Base-by-base conservation (phyloP, 2,329 filamentous ascomycete genomes). In the Davidsoniella neocaledoniae region DNA sequence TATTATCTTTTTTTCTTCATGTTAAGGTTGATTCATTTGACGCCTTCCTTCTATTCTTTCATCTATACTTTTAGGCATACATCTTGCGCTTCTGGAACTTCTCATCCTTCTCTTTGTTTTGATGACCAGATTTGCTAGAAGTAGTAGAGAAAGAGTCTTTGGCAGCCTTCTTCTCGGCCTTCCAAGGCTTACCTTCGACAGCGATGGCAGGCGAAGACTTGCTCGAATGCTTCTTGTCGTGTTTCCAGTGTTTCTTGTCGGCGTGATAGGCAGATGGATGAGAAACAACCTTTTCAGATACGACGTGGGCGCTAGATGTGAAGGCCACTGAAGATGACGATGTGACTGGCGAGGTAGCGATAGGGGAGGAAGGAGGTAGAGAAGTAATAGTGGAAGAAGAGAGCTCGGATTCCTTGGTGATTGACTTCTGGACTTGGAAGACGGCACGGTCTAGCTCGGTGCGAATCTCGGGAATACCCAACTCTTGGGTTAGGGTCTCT, bases 361-460 rank as follows among this genome's bases (percentile, higher is more conserved):
- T 10, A 29, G 7, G 7, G 2, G 26, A 7, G 10, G 10, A 7
- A 33, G 26, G 7, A 33, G 26, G 10, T 9, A 12, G 10, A 33
- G 8, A 33, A 9, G 10, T 33, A 46, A n/a, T 38, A 38, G 44
- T 46, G 10, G 38, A 36, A 29, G 33, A 10, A 19, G 23, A n/a
- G 12, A 38, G 29, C 5, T 17, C 25, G 16, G 8, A 17, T 17
- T 67, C 64, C 42, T 68, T 66, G 47, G 62, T 58, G 49, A 74
- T 64, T 14, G 66, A 65, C 41, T 63, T 67, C 57, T 79, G 72
- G 2, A 88, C 79, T 63, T 90, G 84, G 69, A 79, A 79, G 52
- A 86, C 77, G 4, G 84, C 84, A 41, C 84, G 69, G 59, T 88
- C 83, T 0, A 87, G 70, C 61, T 88, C 84, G 14, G 80, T 67